Conservation (phyloP, 345 rosid genomes). For the Brassica juncea region DNA sequence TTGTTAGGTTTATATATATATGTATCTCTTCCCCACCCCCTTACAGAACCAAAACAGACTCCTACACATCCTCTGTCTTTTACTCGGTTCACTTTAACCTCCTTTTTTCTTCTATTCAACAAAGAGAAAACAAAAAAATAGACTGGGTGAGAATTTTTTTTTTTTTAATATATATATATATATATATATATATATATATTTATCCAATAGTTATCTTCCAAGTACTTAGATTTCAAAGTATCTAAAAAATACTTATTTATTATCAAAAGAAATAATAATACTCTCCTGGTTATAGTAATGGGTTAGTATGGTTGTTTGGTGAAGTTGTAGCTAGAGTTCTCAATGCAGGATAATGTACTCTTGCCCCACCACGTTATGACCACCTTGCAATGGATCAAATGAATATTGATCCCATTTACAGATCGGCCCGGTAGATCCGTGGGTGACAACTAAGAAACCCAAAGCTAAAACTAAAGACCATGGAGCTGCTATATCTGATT, state of each 20-base stretch:
- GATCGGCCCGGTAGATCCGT: background rate
- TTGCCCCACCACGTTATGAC: background rate
- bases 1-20: conserved; percentile 27
- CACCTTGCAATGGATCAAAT: background rate
- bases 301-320: background rate
- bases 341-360: background rate
- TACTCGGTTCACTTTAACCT: conserved; percentile 12
- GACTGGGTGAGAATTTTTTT: background rate
- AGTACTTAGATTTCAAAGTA: too few species aligned
- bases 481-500: background rate
- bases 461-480: conserved; percentile 21
- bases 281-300: too few species aligned
- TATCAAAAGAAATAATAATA: too few species aligned
- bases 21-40: background rate
- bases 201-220: too few species aligned
- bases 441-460: background rate
- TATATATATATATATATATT: too few species aligned
- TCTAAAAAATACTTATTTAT: too few species aligned
- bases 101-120: background rate
- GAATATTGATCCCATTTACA: background rate
- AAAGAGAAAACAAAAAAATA: background rate
- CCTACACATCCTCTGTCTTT: conserved; percentile 6
- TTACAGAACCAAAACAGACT: conserved; percentile 25
- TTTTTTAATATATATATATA: background rate
- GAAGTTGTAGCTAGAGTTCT: background rate